Base-by-base conservation (phyloP, 345 rosid species). In the Cardamine resedifolia region DNA sequence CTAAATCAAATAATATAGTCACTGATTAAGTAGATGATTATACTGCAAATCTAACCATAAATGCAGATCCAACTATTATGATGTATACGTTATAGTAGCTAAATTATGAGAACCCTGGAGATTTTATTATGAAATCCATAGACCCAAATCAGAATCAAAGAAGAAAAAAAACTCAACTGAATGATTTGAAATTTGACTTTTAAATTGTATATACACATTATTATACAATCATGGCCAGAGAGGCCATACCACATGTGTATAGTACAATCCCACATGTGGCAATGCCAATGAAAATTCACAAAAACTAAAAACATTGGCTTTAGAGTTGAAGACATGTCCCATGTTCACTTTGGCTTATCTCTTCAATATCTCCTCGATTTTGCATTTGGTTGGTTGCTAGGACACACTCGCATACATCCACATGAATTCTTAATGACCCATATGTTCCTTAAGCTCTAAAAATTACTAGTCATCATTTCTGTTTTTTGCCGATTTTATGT, bases 321-420 rank as follows among this genome's bases (percentile, higher is more conserved):
- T 56, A 47, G 71, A 64, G 62, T 38, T 57, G 62, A 64, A 64
- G 76, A 70, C 76, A 70, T 56, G 66, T 64, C 62, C 80, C 76
- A 77, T 77, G 76, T 77, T 77, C 80, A 71, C 68, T 70, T 77
- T 57, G 72, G 76, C 71, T 77, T 70, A 70, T 71, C 55, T 58
- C 71, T 71, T 71, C 67, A 57, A 48, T 57, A 77, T 77, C 62
- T 70, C 48, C 65, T 77, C 24, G 55, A 64, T 38, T 39, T 70
- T 71, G 68, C 76, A 64, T 58, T 68, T 77, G 80, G 57, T 48
- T 70, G 80, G 80, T 70, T 64, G 76, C 66, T 77, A 77, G 76
- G 80, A 41, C 56, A 77, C 80, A 77, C 57, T 71, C 56, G 19
- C 66, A 70, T 48, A 43, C 75, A 70, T 0, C 61, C 51, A 70